Percentiles rank a stretch among this genome's conserved stretches.
Conservation (phyloP, 306 rosid species). For the Crataegus laevigata region DNA sequence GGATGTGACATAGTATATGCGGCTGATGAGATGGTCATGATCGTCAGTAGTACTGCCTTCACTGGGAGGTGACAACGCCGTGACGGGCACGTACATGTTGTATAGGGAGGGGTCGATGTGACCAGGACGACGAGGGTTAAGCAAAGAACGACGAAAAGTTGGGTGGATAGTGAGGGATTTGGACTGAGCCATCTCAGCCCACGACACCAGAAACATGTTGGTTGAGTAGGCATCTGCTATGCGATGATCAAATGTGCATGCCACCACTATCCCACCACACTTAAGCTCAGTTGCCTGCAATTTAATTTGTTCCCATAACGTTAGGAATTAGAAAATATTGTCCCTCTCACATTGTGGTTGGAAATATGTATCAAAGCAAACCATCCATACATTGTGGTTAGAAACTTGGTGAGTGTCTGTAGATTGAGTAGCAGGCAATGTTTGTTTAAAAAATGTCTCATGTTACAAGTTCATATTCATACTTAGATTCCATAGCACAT, state of each 20-base stretch:
- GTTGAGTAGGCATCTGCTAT: slow-evolving; percentile 69
- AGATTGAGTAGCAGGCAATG: no score
- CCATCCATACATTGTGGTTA: no score
- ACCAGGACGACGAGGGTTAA: slow-evolving; percentile 30
- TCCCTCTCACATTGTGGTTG: no score
- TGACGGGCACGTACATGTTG: slow-evolving; percentile 43
- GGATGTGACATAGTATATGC: slow-evolving; percentile 37
- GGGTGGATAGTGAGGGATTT: slow-evolving; percentile 16
- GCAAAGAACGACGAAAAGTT: slow-evolving; percentile 10
- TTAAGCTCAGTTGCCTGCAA: slow-evolving; percentile 50
- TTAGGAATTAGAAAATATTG: neutral
- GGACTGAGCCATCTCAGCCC: slow-evolving; percentile 56
- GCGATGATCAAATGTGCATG: slow-evolving; percentile 79
- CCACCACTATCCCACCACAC: slow-evolving; percentile 70
- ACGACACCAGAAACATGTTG: slow-evolving; percentile 68
- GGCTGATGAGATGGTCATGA: slow-evolving; percentile 29
- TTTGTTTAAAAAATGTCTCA: no score
- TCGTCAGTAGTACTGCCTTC: neutral
- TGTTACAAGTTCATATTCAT: no score
- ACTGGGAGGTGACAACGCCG: slow-evolving; percentile 32
- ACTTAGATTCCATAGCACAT: no score
- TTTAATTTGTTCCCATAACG: neutral
- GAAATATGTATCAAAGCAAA: no score
- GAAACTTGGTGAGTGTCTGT: no score
- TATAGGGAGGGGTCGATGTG: slow-evolving; percentile 32